Evolutionary conservation across 305 asterid species (phyloP), one percentile per base, ranked within the genome.

Genomic region (Solanum aculeatissimum): DNA sequence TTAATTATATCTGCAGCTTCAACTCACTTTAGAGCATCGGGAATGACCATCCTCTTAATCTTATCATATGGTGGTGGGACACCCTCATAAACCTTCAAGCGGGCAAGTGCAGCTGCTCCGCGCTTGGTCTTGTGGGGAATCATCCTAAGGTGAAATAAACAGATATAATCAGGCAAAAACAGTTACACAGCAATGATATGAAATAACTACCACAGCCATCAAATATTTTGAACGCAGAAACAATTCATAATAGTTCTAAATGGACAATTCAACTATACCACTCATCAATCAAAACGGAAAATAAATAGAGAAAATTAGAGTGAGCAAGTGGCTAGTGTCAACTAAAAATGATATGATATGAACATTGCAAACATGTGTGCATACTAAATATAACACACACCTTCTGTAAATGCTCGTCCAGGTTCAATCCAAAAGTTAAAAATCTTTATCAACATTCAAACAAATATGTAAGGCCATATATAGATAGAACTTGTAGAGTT

Each of bases 121-220:
- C 99, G 89, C 89, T 96, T 96, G 23, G 98, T 95, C 95, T 96
- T 96, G 92, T 96, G 99, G 32, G 99, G 99, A 83, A 96, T 96
- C 99, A 96, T 96, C 83, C 99, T 96, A 78, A 18, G 49, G 29
- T 77, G 57, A 51, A 51, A 75, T 49, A 49, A 75, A 77, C 65
- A 77, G 65, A 77, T 19, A 10, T 51, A 77, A 29, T 77, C 62
- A 77, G 65, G 27, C 12, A 51, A 77, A 75, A 25, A 1, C 16
- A 75, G 18, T 16, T 9, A 51, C 63, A 77, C 1, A 6, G 16
- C 12, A 77, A 16, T 11, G 65, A 18, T 18, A 25, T 75, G 62
- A 49, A 47, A 47, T 15, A 47, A 47, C 27, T 27, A 49, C 16
- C 62, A 45, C 80, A 43, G 16, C n/a, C 45, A 65, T 29, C 4